phyloP scores from a whole-genome alignment of 1,284 basidiomycete species.

The Thecaphora thlaspeos region DNA sequence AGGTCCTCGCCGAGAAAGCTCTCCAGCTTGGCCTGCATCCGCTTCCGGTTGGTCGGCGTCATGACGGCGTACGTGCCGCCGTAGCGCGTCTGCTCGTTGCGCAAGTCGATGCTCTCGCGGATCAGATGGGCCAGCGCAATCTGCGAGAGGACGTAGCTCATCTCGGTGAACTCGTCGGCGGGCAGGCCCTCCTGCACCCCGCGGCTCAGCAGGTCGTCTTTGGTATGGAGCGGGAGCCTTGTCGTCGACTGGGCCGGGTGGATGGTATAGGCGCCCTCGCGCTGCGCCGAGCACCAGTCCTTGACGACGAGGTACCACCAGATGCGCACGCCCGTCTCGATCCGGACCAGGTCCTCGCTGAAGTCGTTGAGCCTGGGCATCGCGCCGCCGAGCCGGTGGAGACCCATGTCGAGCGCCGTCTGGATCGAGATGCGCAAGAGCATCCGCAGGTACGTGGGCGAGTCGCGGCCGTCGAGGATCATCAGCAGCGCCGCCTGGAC shows the following conservation, averaged over 20 bases:
- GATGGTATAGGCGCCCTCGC: slow-evolving; percentile 39
- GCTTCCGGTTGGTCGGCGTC: slow-evolving; percentile 23
- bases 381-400: slow-evolving; percentile 39
- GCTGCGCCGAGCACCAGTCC: slow-evolving; percentile 44
- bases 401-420: slow-evolving; percentile 42
- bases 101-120: slow-evolving; percentile 34
- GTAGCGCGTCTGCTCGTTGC: slow-evolving; percentile 31
- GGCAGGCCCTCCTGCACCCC: slow-evolving; percentile 17
- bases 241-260: slow-evolving; percentile 45
- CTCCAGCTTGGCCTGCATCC: slow-evolving; percentile 26
- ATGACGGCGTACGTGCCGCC: slow-evolving; percentile 27
- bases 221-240: slow-evolving; percentile 34
- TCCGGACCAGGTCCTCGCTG: slow-evolving; percentile 22
- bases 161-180: slow-evolving; percentile 22
- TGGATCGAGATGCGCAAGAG: slow-evolving; percentile 39
- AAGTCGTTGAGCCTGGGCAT: slow-evolving; percentile 13
- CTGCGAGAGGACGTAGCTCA: slow-evolving; percentile 37
- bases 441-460: slow-evolving; percentile 22
- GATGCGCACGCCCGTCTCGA: slow-evolving; percentile 39
- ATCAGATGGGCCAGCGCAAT: slow-evolving; percentile 37
- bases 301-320: slow-evolving; percentile 46
- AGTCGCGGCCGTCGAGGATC: slow-evolving; percentile 37
- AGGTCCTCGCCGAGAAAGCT: slow-evolving; percentile 22
- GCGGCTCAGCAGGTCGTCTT: slow-evolving; percentile 26
- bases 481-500: slow-evolving; percentile 43